Conservation (phyloP, 2,329 filamentous ascomycete genomes). For the Thermomyces lanuginosus region DNA sequence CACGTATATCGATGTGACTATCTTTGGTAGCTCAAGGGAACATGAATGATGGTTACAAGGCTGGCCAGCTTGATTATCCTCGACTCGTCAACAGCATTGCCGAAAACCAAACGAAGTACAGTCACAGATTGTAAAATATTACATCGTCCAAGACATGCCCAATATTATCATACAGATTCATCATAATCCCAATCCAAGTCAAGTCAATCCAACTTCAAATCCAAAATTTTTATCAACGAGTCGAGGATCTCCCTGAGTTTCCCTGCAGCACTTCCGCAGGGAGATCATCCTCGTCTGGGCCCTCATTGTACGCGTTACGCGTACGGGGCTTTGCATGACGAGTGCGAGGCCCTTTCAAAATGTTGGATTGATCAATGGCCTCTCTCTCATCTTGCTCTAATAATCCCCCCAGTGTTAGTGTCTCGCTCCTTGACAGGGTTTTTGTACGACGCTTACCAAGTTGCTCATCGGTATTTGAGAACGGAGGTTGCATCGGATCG, state of each 20-base stretch:
- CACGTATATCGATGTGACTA: too few relatives aligned
- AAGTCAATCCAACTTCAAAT: too few relatives aligned
- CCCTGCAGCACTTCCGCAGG: not conserved
- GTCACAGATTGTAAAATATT: too few relatives aligned
- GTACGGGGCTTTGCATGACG: constrained; percentile 6
- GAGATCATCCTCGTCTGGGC: constrained; percentile 5
- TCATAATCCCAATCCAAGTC: too few relatives aligned
- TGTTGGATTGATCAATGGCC: constrained; percentile 6
- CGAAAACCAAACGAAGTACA: too few relatives aligned
- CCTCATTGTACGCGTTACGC: constrained; percentile 5
- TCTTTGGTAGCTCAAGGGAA: too few relatives aligned
- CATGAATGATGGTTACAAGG: too few relatives aligned
- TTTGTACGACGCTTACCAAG: constrained; percentile 35
- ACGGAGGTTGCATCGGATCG: constrained; percentile 14
- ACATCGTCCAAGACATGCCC: too few relatives aligned
- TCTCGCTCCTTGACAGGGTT: constrained; percentile 9
- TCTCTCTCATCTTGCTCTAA: constrained; percentile 7
- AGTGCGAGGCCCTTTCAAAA: constrained; percentile 5
- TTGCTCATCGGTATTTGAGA: constrained; percentile 12
- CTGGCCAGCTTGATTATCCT: too few relatives aligned
- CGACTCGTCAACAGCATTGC: too few relatives aligned
- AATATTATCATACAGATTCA: too few relatives aligned
- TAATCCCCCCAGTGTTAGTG: not conserved
- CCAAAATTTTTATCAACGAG: too few relatives aligned
- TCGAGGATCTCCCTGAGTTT: not conserved